Base-by-base conservation (phyloP, 352 stramenopile species). In the Globisporangium canariense region DNA sequence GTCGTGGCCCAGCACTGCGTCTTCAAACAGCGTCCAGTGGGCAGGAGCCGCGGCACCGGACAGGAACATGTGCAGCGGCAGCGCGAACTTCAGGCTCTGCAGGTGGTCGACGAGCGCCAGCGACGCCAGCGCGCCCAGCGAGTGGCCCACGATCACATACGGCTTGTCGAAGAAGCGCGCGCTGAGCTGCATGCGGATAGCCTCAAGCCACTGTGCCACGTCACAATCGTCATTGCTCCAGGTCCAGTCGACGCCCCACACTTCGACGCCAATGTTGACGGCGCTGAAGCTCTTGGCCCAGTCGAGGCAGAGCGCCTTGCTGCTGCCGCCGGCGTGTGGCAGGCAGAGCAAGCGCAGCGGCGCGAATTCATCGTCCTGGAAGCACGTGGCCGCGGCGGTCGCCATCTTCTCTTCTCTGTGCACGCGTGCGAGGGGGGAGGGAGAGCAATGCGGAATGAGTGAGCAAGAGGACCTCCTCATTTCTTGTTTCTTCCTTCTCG, bases 131-230 rank as follows among this genome's bases (percentile, higher is more conserved):
- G 83, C 81, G n/a, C 83, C 83, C 11, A 92, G 69, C 64, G 79
- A 89, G 69, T 92, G 83, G 56, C 83, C 83, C 28, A 86, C 43
- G 30, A 92, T 56, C 40, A 86, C 79, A 62, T 86, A 92, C 0
- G 75, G 81, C 65, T 92, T 92, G 65, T 86, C 79, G 58, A 92
- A 90, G 69, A 92, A 92, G 45, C 74, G 71, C 53, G 64, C 65
- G 57, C 58, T 69, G 20, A 90, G 69, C 60, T 77, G 55, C 53
- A 65, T 62, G 53, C 74, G 75, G 49, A 87, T 70, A 13, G 70
- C 75, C 11, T 73, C 71, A 18, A 83, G 60, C 62, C 73, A 73
- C 22, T 71, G 64, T 41, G 63, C 58, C 49, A 61, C 47, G 34
- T 78, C 64, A n/a, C 16, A n/a, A n/a, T 7, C 59, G 6, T 58